phyloP scores from a whole-genome alignment of 148 eudicot genomes.

The Fallopia convolvulus region DNA sequence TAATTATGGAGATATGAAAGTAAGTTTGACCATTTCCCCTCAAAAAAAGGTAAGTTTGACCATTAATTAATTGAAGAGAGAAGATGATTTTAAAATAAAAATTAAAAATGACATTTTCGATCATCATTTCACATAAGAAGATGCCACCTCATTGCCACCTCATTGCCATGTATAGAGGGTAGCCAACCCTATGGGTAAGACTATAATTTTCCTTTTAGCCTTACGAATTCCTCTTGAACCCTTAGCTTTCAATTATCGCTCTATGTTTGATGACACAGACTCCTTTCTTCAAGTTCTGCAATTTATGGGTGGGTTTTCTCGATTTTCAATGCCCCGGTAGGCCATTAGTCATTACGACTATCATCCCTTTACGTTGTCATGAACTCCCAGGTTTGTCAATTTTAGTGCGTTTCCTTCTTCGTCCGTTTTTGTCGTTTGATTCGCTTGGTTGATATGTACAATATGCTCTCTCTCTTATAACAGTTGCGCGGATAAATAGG shows the following conservation, averaged over 20 bases:
- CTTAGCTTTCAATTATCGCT: neutral
- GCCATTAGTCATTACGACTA: conserved; percentile 24
- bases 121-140: no score
- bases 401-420: no score
- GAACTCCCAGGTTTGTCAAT: conserved; percentile 16
- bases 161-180: no score
- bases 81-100: no score
- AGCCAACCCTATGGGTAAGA: no score
- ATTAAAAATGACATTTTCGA: no score
- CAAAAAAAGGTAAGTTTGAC: no score
- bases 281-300: neutral
- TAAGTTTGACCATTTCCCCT: no score
- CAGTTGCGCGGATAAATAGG: neutral
- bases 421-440: neutral
- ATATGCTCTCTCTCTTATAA: neutral
- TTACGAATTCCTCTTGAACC: neutral
- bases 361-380: conserved; percentile 19
- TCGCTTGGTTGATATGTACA: neutral
- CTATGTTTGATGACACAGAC: neutral
- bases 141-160: no score
- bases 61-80: no score
- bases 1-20: no score
- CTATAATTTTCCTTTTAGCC: no score
- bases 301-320: neutral
- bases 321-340: conserved; percentile 27